phyloP scores from a whole-genome alignment of 805 yeast genomes.

The Pichia gijzeniarum region DNA sequence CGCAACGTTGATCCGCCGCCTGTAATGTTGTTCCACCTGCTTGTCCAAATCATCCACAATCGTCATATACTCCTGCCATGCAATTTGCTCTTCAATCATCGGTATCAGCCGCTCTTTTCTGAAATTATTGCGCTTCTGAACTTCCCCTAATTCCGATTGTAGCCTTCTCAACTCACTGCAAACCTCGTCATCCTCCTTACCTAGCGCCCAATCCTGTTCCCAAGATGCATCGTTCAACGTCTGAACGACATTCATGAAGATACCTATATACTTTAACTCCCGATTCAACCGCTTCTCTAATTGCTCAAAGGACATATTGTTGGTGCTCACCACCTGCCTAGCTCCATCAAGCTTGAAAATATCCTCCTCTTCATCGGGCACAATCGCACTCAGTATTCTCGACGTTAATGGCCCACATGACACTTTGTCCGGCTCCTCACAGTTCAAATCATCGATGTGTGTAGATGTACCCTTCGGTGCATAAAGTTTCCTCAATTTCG shows the following conservation, averaged over 20 bases:
- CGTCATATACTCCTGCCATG: constrained; percentile 89
- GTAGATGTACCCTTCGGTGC: constrained; percentile 56
- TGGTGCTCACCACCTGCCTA: constrained; percentile 35
- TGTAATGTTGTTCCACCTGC: constrained; percentile 92
- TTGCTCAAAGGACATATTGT: constrained; percentile 60
- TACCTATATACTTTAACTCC: constrained; percentile 86
- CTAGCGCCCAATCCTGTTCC: constrained; percentile 66
- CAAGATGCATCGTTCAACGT: constrained; percentile 31
- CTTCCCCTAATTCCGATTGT: constrained; percentile 60
- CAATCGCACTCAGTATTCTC: constrained; percentile 73
- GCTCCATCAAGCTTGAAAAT: constrained; percentile 2
- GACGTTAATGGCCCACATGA: constrained; percentile 91
- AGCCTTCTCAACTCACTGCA: constrained; percentile 73
- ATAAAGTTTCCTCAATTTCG: constrained; percentile 19
- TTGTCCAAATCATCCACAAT: constrained; percentile 91
- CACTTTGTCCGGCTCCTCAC: constrained; percentile 61
- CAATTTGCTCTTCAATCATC: constrained; percentile 76
- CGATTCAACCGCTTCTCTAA: constrained; percentile 84
- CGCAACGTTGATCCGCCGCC: constrained; percentile 72
- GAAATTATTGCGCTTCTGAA: constrained; percentile 56
- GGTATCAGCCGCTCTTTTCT: constrained; percentile 65
- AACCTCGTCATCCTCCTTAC: constrained; percentile 90
- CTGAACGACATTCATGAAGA: constrained; percentile 59
- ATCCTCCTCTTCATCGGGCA: constrained; percentile 37
- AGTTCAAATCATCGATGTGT: constrained; percentile 32